Evolutionary conservation across 176 grass and related monocot species (phyloP), one percentile per base, ranked within the genome.

Genomic region (Neostapfia colusana): DNA sequence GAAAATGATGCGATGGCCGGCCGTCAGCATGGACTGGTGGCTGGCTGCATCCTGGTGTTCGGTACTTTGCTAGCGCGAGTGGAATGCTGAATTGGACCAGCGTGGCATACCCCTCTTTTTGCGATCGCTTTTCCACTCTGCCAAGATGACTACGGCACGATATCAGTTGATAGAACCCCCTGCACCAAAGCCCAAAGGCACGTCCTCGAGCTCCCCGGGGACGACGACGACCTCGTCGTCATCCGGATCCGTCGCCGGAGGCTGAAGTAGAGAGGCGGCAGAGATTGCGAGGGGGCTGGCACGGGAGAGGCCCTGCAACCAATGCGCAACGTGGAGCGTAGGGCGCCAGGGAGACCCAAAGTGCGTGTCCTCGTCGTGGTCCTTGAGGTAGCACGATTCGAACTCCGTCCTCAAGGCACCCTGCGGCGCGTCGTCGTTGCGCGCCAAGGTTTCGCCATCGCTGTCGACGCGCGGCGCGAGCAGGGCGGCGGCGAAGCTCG

Each of bases 341-440:
- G 14, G 45, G 45, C 45, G 14, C 5, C 45, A 14, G 45, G 2
- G 31, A 31, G 31, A 31, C 39, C 13, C 8, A 41, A 87, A 87
- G 41, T 78, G 68, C 17, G 31, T 36, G 39, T 87, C 85, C 41
- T 87, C 79, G 46, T 65, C 49, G 67, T 87, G 49, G 1, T 73
- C 18, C 7, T 10, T 35, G 9, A 87, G 0, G 80, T 83, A 87
- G 74, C n/a, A 78, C 0, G 79, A 67, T 6, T 10, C 50, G 26
- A 21, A 40, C 35, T 1, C 7, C 65, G 76, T 24, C 71, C 64
- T 31, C 24, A 81, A 1, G 24, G 6, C 48, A 8, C 4, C 11
- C 11, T 43, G 13, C 13, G 31, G 4, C 21, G 5, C 41, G 4
- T 16, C 61, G 35, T 31, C 56, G 43, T 27, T 6, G 68, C 21